Evolutionary conservation across 192 early-diverging fungal genomes (phyloP), one percentile per base, ranked within the genome.

Genomic region (Coemansia sp.): DNA sequence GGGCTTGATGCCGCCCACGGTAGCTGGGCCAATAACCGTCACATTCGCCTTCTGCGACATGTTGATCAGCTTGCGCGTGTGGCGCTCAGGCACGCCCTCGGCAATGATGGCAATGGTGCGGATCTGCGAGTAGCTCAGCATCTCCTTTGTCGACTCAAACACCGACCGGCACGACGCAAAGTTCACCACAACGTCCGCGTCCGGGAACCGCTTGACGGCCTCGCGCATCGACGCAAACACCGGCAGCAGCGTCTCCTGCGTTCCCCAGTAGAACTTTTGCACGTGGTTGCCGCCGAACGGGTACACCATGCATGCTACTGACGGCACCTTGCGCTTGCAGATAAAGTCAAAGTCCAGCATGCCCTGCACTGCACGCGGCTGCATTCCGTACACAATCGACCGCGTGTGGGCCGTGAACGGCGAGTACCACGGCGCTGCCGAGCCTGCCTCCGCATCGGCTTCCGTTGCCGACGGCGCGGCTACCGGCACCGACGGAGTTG

Each of bases 211-310:
- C 62, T 77, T 69, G 53, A 85, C 79, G 0, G 94, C 96, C 73
- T 93, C 93, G 48, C 85, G 80, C 44, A 96, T 69, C 31, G 87
- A 84, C 11, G 93, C 90, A 79, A 94, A 96, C 20, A 98, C 96
- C 16, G 91, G 89, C 45, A 98, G 68, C 41, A 98, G 82, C 31
- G 93, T 96, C 79, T 98, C 96, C 82, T 93, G 89, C 39, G 94
- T 96, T 40, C 96, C 96, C 96, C 96, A 98, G 85, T 98, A 98
- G 84, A 98, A 98, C 77, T 96, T 98, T 70, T 98, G 96, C 51
- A 98, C 90, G 67, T 98, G 94, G 79, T 92, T 90, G 40, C 96
- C 96, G 56, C 96, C 93, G 76, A 98, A 98, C 55, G 96, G 94
- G 69, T 98, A 98, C 62, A 98, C 88, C 96, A 98, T 98, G 66